Base-by-base conservation (phyloP, 2,329 filamentous ascomycete genomes). In the Esteya vermicola region DNA sequence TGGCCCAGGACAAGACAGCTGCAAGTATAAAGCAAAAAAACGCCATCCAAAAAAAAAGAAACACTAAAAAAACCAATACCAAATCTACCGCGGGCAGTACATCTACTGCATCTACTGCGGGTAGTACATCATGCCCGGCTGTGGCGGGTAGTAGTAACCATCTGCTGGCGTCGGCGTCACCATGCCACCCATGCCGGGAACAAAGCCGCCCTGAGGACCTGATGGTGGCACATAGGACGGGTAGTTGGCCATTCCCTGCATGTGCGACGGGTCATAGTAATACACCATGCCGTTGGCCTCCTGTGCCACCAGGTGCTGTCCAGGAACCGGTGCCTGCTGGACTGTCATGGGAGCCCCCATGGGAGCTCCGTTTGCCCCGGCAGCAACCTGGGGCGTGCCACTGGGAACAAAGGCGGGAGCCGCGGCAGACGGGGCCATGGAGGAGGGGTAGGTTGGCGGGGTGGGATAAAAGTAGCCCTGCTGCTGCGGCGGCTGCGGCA, bases 241-340 rank as follows among this genome's bases (percentile, higher is more conserved):
- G 47, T 72, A 74, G 18, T 56, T 51, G 36, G 62, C 55, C 47
- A 73, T 63, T 1, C 70, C 62, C 21, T 74, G 64, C 36, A 88
- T 63, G 53, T 86, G 80, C n/a, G 78, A 70, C 8, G 84, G 71
- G 53, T 93, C 83, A 52, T 86, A 88, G 56, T 94, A 98, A 58
- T 93, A 96, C 1, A 94, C 86, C 72, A 93, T 96, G 45, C 91
- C 91, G 50, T 94, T 93, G 47, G 80, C 78, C 62, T 96, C 89
- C 57, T 95, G 88, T 0, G 85, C 85, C 36, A 81, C 72, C 32
- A 76, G 57, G 47, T 65, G 59, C 23, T 63, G 59, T 23, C 54
- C 52, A 22, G 53, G 48, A 36, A 62, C 59, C n/a, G 55, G 36
- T 2, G 37, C 22, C 47, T 43, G 33, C 52, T 32, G 39, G 54